phyloP scores from a whole-genome alignment of 2,329 filamentous ascomycete genomes.

The Sporothrix globosa region DNA sequence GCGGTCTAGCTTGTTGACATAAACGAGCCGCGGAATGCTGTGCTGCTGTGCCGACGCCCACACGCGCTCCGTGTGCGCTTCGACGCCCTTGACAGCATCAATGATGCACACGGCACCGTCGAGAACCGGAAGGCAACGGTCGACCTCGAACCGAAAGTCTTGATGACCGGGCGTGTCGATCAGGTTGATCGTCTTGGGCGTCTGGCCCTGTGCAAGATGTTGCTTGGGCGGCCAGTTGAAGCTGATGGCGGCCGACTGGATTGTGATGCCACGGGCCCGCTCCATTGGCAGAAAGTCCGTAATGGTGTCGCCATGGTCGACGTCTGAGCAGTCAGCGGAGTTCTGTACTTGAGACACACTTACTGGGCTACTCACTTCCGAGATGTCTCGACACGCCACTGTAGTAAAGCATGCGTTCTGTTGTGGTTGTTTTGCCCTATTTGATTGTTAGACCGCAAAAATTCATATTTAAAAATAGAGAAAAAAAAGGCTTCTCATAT shows the following conservation, averaged over 20 bases:
- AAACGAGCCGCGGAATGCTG: slow-evolving; percentile 78
- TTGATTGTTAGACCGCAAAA: background rate
- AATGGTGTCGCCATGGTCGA: slow-evolving; percentile 94
- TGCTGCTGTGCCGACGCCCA: slow-evolving; percentile 90
- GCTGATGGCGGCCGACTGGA: slow-evolving; percentile 94
- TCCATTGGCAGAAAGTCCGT: slow-evolving; percentile 96
- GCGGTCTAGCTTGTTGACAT: slow-evolving; percentile 83
- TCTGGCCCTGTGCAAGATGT: slow-evolving; percentile 43
- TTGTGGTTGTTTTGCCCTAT: slow-evolving; percentile 93
- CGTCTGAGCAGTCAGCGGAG: slow-evolving; percentile 58
- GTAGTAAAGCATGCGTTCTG: slow-evolving; percentile 98
- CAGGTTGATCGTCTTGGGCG: slow-evolving; percentile 75
- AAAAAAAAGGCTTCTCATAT: background rate
- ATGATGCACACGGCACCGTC: slow-evolving; percentile 46
- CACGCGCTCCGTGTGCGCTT: slow-evolving; percentile 95
- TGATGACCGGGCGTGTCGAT: slow-evolving; percentile 97
- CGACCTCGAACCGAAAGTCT: slow-evolving; percentile 95
- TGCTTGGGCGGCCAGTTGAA: slow-evolving; percentile 77
- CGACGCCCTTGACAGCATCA: slow-evolving; percentile 61
- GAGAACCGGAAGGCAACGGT: slow-evolving; percentile 69
- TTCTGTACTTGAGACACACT: background rate
- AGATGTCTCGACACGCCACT: slow-evolving; percentile 86
- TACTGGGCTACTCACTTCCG: slow-evolving; percentile 59
- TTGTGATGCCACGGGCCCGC: slow-evolving; percentile 89
- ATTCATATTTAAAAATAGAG: background rate